A percentile compares a stretch with the other conserved stretches of the same genome.
These are phyloP conservation scores for Aspergillus saccharolyticus DNA, from an alignment of 495 filamentous ascomycete genomes.

Conservation along the genomic window DNA sequence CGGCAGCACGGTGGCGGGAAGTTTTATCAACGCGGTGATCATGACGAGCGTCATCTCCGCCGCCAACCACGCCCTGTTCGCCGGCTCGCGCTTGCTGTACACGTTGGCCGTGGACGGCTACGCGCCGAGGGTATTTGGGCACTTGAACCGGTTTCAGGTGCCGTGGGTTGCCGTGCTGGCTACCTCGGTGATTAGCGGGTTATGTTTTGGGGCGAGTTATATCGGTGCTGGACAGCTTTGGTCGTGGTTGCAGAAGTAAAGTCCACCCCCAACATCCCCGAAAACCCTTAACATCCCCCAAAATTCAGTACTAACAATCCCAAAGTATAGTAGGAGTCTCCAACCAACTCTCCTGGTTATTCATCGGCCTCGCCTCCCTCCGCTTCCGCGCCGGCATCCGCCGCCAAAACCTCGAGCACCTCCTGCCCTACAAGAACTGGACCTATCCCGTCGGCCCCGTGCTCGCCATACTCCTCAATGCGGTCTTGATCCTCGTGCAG, in stretches of 20 bases:
- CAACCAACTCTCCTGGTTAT: constrained; percentile 58
- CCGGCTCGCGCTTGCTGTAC: constrained; percentile 48
- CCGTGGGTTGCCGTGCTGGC: constrained; percentile 56
- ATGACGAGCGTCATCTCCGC: constrained; percentile 51
- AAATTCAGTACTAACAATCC: neutral
- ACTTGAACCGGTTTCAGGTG: constrained; percentile 50
- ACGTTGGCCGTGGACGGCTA: constrained; percentile 44
- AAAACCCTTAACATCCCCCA: neutral
- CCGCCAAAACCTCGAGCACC: constrained; percentile 49
- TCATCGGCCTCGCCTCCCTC: constrained; percentile 54
- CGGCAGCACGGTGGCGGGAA: constrained; percentile 44
- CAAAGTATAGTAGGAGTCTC: constrained; percentile 54
- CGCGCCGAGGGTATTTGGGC: constrained; percentile 43
- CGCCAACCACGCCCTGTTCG: constrained; percentile 51
- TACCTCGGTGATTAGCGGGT: constrained; percentile 49
- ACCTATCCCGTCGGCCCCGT: constrained; percentile 55
- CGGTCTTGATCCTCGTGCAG: constrained; percentile 53
- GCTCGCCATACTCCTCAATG: constrained; percentile 46
- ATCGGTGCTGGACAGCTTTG: constrained; percentile 56
- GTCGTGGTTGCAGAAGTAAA: constrained; percentile 54
- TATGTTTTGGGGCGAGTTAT: constrained; percentile 58
- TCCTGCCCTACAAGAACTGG: constrained; percentile 59
- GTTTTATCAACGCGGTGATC: constrained; percentile 54
- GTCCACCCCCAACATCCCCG: neutral
- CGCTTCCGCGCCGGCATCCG: constrained; percentile 53